phyloP scores from a whole-genome alignment of 2,329 filamentous ascomycete species.

The Talaromyces sp. region DNA sequence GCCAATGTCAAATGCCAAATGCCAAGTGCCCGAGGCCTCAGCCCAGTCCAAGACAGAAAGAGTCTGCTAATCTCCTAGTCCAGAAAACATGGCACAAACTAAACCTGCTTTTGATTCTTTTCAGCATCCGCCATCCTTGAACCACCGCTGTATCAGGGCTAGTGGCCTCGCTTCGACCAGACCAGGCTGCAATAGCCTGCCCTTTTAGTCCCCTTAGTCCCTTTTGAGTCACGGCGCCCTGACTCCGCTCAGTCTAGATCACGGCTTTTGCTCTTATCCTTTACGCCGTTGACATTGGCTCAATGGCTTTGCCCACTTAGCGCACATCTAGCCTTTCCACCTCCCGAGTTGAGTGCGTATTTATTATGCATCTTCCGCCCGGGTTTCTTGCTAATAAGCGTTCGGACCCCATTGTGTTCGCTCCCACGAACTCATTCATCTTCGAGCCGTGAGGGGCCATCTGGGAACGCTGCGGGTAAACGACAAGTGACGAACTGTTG shows the following conservation, averaged over 20 bases:
- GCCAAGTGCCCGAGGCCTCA: neutral
- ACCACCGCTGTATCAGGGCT: neutral
- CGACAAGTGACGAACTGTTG: neutral
- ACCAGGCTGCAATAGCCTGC: neutral
- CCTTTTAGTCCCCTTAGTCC: neutral
- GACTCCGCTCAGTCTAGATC: slow-evolving; percentile 9
- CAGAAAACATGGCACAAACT: neutral
- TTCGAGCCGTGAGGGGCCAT: slow-evolving; percentile 1
- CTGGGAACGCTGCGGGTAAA: neutral
- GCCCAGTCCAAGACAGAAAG: neutral
- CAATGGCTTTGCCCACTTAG: neutral
- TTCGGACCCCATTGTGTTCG: neutral
- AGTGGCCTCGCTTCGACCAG: neutral
- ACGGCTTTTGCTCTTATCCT: neutral
- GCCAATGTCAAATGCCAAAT: neutral
- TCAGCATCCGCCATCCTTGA: neutral
- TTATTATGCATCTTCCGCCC: neutral
- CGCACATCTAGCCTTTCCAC: neutral
- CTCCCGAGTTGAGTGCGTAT: neutral
- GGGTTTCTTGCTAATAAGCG: neutral
- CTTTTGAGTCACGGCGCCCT: neutral
- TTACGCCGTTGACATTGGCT: slow-evolving; percentile 2
- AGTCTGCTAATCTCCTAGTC: neutral
- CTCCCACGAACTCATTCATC: slow-evolving; percentile 1
- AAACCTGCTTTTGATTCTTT: slow-evolving; percentile 1